These are phyloP conservation scores for Aspergillus costaricaensis DNA, from an alignment of 2,329 filamentous ascomycete genomes.

Conservation along the genomic window DNA sequence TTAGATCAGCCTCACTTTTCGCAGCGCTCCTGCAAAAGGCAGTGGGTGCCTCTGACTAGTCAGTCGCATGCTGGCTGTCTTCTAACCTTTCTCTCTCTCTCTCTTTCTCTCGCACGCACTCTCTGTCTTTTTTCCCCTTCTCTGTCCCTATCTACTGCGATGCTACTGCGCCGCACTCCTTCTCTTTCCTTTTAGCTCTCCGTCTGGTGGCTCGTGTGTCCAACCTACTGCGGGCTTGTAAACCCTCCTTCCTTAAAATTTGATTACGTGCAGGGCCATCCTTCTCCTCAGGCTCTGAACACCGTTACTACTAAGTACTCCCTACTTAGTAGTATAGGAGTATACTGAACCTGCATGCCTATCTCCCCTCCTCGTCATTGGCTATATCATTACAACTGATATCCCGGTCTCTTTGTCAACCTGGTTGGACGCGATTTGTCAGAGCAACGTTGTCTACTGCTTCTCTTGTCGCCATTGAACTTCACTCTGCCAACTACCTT, in stretches of 20 bases:
- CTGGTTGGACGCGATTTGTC: conserved; percentile 7
- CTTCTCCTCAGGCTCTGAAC: conserved; percentile 1
- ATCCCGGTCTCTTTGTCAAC: conserved; percentile 12
- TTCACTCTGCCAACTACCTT: conserved; percentile 8
- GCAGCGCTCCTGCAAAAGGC: conserved; percentile 9
- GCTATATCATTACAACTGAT: conserved; percentile 9
- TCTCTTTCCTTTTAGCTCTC: neutral
- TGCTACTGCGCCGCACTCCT: neutral
- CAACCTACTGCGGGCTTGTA: neutral
- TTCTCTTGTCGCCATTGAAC: conserved; percentile 12
- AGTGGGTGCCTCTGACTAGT: conserved; percentile 19
- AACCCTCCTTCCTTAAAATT: neutral
- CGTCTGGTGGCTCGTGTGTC: conserved; percentile 1
- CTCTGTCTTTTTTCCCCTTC: conserved; percentile 1
- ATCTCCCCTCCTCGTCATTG: neutral
- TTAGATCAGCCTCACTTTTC: conserved; percentile 22
- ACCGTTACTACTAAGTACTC: neutral
- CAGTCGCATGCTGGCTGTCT: conserved; percentile 13
- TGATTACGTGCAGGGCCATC: conserved; percentile 1
- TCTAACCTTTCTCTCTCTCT: conserved; percentile 8
- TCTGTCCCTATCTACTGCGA: neutral
- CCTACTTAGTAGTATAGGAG: too few species aligned
- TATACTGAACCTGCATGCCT: neutral
- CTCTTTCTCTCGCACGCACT: conserved; percentile 9
- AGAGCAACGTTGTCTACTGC: neutral